Conservation (phyloP, 1,284 basidiomycete species). For the Pisolithus thermaeus region DNA sequence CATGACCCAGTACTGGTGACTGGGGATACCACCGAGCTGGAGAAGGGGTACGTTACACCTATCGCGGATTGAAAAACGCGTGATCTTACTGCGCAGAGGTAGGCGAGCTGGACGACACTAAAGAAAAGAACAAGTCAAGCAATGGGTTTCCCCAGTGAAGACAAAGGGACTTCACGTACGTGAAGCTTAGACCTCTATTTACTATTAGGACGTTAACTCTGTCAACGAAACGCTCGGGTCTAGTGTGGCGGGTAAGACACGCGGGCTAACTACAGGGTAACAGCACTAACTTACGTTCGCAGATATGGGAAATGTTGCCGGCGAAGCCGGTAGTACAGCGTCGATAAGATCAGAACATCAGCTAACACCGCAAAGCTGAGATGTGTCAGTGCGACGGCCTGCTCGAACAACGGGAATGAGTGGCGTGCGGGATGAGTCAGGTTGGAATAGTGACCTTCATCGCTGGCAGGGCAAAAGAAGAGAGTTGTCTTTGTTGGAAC, state of each 20-base stretch:
- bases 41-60: neutral
- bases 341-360: constrained; percentile 23
- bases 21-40: constrained; percentile 30
- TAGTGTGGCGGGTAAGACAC: constrained; percentile 6
- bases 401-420: neutral
- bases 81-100: constrained; percentile 21
- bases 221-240: constrained; percentile 11
- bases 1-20: constrained; percentile 30
- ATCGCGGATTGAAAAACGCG: neutral
- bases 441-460: constrained; percentile 19
- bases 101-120: constrained; percentile 23
- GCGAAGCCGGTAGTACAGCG: constrained; percentile 26
- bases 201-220: constrained; percentile 15
- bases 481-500: constrained; percentile 16
- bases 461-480: constrained; percentile 13
- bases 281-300: constrained; percentile 19
- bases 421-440: neutral
- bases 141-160: neutral
- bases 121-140: neutral
- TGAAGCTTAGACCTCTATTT: constrained; percentile 29
- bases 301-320: constrained; percentile 25
- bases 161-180: constrained; percentile 15
- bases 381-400: constrained; percentile 21
- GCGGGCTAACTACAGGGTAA: neutral
- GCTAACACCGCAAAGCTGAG: constrained; percentile 15